Evolutionary conservation across 805 yeast genomes (phyloP).

Genomic region (Alloascoidea africana): DNA sequence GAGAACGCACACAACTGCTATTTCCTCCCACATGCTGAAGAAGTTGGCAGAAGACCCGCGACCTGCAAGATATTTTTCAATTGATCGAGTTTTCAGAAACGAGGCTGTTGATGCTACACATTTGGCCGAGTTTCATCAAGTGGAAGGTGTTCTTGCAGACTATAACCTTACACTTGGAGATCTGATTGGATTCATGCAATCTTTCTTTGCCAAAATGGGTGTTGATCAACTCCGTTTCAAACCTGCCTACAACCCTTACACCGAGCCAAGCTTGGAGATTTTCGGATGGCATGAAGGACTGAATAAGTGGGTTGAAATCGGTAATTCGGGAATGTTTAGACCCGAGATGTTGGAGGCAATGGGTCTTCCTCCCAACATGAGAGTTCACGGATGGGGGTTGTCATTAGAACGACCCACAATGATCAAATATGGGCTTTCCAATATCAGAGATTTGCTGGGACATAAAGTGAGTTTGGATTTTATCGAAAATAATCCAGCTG

Average conservation of each 20-base stretch:
- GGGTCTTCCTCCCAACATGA: constrained; percentile 91
- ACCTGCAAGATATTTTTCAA: constrained; percentile 85
- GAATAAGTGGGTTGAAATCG: constrained; percentile 97
- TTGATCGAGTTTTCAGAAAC: constrained; percentile 97
- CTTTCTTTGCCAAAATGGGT: constrained; percentile 94
- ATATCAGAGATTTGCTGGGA: constrained; percentile 92
- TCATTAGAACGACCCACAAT: constrained; percentile 97
- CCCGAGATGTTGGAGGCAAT: constrained; percentile 98
- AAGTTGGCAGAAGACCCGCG: constrained; percentile 46
- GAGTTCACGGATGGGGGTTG: constrained; percentile 96
- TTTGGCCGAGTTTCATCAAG: constrained; percentile 98
- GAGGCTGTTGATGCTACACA: constrained; percentile 99
- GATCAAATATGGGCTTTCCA: constrained; percentile 93
- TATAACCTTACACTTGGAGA: constrained; percentile 91
- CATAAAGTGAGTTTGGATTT: constrained; percentile 93
- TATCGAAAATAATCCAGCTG: constrained; percentile 95
- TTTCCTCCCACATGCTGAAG: constrained; percentile 79
- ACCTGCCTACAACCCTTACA: constrained; percentile 98
- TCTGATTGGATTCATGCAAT: constrained; percentile 95
- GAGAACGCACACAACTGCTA: constrained; percentile 96
- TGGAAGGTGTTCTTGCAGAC: constrained; percentile 98
- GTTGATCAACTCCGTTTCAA: constrained; percentile 90
- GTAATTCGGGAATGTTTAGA: constrained; percentile 98
- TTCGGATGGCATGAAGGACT: constrained; percentile 93
- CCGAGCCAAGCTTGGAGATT: constrained; percentile 97